Evolutionary conservation across 2,329 filamentous ascomycete genomes (phyloP).

Genomic region (Monilinia vaccinii-corymbosi): DNA sequence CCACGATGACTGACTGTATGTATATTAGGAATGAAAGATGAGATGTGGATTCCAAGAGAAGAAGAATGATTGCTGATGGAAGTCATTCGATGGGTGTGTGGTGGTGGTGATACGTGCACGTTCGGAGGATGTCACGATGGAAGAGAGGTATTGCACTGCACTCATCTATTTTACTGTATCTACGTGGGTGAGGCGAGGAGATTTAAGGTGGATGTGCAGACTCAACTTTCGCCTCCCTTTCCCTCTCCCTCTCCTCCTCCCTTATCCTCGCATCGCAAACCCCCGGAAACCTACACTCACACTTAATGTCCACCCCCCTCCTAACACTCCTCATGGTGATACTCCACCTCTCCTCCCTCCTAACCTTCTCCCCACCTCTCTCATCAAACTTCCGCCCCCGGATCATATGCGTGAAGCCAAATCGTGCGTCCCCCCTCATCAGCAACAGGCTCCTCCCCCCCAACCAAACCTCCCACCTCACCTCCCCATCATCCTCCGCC

Average conservation of each 20-base stretch:
- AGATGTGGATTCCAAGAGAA: too few species aligned
- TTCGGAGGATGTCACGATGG: too few species aligned
- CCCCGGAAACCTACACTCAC: conserved; percentile 9
- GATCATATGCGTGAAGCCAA: conserved; percentile 11
- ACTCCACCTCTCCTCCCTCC: conserved; percentile 10
- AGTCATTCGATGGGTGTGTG: too few species aligned
- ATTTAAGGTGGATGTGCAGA: not conserved
- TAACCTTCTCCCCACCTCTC: not conserved
- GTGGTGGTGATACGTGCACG: too few species aligned
- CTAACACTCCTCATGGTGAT: conserved; percentile 12
- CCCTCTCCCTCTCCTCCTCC: not conserved
- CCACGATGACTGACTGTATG: too few species aligned
- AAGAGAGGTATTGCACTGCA: too few species aligned
- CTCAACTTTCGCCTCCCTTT: not conserved
- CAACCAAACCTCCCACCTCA: conserved; percentile 6
- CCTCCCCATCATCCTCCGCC: not conserved
- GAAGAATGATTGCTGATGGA: too few species aligned
- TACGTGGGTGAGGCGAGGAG: too few species aligned
- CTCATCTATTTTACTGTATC: not conserved
- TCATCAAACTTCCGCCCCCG: conserved; percentile 12
- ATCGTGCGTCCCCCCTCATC: conserved; percentile 10
- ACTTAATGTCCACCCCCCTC: not conserved
- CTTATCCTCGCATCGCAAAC: conserved; percentile 13
- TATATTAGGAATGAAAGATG: too few species aligned
- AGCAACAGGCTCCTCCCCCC: conserved; percentile 7